Evolutionary conservation across 1,139 yeast species (phyloP).

Genomic region (Suhomyces guaymorum): DNA sequence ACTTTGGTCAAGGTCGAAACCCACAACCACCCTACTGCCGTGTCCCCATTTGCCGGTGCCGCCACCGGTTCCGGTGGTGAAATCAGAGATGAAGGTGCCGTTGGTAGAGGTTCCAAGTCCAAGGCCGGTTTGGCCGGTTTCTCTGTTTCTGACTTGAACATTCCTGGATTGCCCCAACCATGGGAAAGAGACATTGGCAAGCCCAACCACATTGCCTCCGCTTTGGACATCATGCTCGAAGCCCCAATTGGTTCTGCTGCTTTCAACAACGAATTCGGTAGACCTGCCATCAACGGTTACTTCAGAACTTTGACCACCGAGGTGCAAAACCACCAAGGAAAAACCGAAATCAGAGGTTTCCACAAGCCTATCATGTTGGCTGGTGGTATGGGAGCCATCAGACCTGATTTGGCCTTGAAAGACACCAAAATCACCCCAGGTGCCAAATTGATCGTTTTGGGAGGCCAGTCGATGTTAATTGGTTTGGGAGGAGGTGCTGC

Average conservation of each 20-base stretch:
- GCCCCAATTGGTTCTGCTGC: slow-evolving; percentile 99
- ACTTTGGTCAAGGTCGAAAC: slow-evolving; percentile 96
- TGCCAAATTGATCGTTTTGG: slow-evolving; percentile 86
- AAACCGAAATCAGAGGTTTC: slow-evolving; percentile 85
- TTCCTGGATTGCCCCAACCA: slow-evolving; percentile 85
- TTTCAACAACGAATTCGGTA: slow-evolving; percentile 96
- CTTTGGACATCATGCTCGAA: slow-evolving; percentile 92
- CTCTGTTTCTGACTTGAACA: slow-evolving; percentile 85
- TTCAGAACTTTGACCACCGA: slow-evolving; percentile 91
- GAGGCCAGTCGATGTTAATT: slow-evolving; percentile 98
- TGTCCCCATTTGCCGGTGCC: slow-evolving; percentile 98
- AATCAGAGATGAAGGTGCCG: slow-evolving; percentile 99
- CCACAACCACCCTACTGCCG: slow-evolving; percentile 99
- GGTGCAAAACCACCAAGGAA: slow-evolving; percentile 61
- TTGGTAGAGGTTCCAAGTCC: slow-evolving; percentile 96
- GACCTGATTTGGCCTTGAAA: slow-evolving; percentile 91
- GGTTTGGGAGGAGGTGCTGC: slow-evolving; percentile 99
- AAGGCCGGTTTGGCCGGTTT: slow-evolving; percentile 96
- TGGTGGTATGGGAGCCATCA: slow-evolving; percentile 96
- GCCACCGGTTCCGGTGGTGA: slow-evolving; percentile 99
- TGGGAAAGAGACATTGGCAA: slow-evolving; percentile 91
- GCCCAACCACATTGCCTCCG: slow-evolving; percentile 90
- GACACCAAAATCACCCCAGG: slow-evolving; percentile 90
- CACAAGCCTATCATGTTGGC: slow-evolving; percentile 99
- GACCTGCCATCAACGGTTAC: slow-evolving; percentile 96